These are phyloP conservation scores for Exophiala oligosperma DNA, from an alignment of 2,329 filamentous ascomycete genomes.

Conservation along the genomic window DNA sequence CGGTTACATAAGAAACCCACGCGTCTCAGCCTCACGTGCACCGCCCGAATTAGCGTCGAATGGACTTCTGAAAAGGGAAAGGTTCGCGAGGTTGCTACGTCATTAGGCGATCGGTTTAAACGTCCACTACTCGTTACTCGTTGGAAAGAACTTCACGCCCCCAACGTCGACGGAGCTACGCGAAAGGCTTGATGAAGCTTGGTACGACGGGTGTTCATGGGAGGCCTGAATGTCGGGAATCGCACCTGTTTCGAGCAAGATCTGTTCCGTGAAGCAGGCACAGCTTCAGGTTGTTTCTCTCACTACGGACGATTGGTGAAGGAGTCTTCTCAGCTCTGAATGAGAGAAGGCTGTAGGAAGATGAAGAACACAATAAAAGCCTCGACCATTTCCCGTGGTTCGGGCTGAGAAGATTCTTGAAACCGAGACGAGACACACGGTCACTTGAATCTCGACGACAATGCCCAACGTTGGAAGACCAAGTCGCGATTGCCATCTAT, in stretches of 20 bases:
- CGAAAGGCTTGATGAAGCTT: too few relatives aligned
- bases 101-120: neutral
- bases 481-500: constrained; percentile 25
- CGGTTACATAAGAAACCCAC: neutral
- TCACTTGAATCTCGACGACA: constrained; percentile 24
- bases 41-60: neutral
- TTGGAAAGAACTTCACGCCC: too few relatives aligned
- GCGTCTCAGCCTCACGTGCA: neutral
- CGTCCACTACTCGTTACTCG: too few relatives aligned
- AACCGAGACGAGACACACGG: constrained; percentile 34
- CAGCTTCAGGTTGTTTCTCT: too few relatives aligned
- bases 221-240: too few relatives aligned
- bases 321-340: too few relatives aligned
- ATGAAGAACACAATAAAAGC: constrained; percentile 14
- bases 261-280: too few relatives aligned
- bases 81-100: neutral
- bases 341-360: too few relatives aligned
- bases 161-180: too few relatives aligned
- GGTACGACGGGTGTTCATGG: too few relatives aligned
- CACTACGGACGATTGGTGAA: too few relatives aligned
- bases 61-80: neutral
- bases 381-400: constrained; percentile 24
- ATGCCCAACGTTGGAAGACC: constrained; percentile 28
- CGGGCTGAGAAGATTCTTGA: constrained; percentile 11
- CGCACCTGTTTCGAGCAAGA: too few relatives aligned